Base-by-base conservation (phyloP, 2,329 filamentous ascomycete species). In the Aureobasidium sp. region DNA sequence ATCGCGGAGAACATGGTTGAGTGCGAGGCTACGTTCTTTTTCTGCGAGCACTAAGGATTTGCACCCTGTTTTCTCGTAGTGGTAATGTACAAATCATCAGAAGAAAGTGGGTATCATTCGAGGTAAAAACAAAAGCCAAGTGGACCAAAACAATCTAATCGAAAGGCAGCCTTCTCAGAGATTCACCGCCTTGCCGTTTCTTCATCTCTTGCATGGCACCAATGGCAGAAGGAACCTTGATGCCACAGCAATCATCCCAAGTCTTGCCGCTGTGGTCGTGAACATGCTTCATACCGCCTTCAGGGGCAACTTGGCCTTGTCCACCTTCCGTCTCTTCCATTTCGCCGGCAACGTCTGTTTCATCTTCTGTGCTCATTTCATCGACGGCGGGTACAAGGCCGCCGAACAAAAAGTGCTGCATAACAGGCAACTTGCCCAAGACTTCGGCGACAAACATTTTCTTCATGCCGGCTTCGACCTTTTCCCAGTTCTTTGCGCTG, bases 341-440 rank as follows among this genome's bases (percentile, higher is more conserved):
- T 47, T 75, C 76, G 10, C 78, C 75, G 13, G 77, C 80, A 1
- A 74, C 74, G 25, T 81, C 79, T 0, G 75, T 74, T 49, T 84
- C 80, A 27, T 76, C 75, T 66, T 85, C 83, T 49, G 78, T 81
- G 64, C 84, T 88, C 94, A 99, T 97, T 1, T 84, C 89, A 23
- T 90, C 84, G 0, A 80, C 84, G 0, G 93, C 90, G 0, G 90
- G 87, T 1, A 99, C 80, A 54, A 99, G 74, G 9, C 85, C 87
- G 0, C 94, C 94, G 69, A 99, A 99, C 59, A 99, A 70, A 68
- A 99, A 99, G 73, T 99, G 95, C 75, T 99, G 94, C 91, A 97
- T 97, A 45, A 99, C 93, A 0, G 94, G 94, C 60, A 99, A 73
- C 74, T 99, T 99, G 33, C 88, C 86, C 55, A 99, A 74, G 0